phyloP scores from a whole-genome alignment of 371 early-diverging fungal species.

The Zancudomyces culisetae region DNA sequence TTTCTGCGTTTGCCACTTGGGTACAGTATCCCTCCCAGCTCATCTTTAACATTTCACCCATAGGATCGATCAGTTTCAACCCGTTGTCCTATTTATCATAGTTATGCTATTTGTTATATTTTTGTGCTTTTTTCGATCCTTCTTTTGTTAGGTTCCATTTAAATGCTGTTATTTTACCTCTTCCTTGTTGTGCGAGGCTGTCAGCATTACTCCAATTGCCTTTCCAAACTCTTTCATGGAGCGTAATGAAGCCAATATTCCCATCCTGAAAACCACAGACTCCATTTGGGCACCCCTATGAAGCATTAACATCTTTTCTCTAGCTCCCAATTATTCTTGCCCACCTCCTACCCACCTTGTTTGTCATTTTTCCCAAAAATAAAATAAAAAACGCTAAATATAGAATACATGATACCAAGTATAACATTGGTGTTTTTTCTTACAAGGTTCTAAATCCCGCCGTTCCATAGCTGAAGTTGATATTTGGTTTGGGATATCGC shows the following conservation, averaged over 20 bases:
- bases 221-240: constrained; percentile 71
- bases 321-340: neutral
- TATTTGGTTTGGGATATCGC: constrained; percentile 38
- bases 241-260: constrained; percentile 79
- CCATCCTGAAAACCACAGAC: constrained; percentile 88
- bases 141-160: neutral
- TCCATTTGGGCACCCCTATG: constrained; percentile 46
- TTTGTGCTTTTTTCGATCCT: too few relatives aligned
- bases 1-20: constrained; percentile 71
- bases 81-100: constrained; percentile 78
- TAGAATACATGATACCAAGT: neutral
- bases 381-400: neutral
- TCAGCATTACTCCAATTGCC: constrained; percentile 96
- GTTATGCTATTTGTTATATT: constrained; percentile 6
- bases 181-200: constrained; percentile 97
- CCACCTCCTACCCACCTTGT: too few relatives aligned
- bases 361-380: neutral
- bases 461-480: constrained; percentile 74
- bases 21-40: constrained; percentile 93
- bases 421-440: constrained; percentile 26
- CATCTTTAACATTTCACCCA: constrained; percentile 95
- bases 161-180: neutral
- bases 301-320: constrained; percentile 22
- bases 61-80: constrained; percentile 96
- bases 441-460: constrained; percentile 73